Conservation (phyloP, 805 yeast genomes). For the Wickerhamiella hasegawae region DNA sequence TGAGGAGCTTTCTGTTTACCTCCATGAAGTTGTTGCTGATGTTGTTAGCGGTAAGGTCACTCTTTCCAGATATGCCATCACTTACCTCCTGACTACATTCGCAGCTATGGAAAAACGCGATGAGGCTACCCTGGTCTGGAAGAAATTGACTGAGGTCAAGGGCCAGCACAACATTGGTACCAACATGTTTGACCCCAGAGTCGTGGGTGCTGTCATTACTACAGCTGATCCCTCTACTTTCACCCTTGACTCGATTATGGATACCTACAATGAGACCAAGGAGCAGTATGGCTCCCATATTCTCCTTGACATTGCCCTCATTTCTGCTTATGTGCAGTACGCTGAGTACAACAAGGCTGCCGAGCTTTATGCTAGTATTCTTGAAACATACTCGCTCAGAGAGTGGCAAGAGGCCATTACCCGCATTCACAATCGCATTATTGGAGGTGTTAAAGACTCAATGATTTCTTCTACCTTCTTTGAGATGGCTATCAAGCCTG, state of each 20-base stretch:
- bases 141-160: constrained; percentile 5
- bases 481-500: constrained; percentile 9
- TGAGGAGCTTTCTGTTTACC: constrained; percentile 8
- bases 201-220: constrained; percentile 13
- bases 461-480: constrained; percentile 11
- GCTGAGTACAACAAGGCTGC: constrained; percentile 10
- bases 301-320: constrained; percentile 15
- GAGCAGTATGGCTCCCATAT: constrained; percentile 10
- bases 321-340: constrained; percentile 10
- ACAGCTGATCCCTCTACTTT: constrained; percentile 12
- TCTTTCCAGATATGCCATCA: constrained; percentile 13
- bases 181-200: constrained; percentile 12
- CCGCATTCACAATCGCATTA: constrained; percentile 15
- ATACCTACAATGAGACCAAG: constrained; percentile 10
- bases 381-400: constrained; percentile 7
- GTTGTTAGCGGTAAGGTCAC: constrained; percentile 9
- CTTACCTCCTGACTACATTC: constrained; percentile 15
- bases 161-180: constrained; percentile 1
- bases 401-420: constrained; percentile 8
- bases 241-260: constrained; percentile 12
- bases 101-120: constrained; percentile 9
- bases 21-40: constrained; percentile 13
- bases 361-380: constrained; percentile 11
- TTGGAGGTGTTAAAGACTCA: constrained; percentile 11
- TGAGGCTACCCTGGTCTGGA: constrained; percentile 13